phyloP scores from a whole-genome alignment of 1,284 basidiomycete genomes.

The Cryptococcus jaspeensis region DNA sequence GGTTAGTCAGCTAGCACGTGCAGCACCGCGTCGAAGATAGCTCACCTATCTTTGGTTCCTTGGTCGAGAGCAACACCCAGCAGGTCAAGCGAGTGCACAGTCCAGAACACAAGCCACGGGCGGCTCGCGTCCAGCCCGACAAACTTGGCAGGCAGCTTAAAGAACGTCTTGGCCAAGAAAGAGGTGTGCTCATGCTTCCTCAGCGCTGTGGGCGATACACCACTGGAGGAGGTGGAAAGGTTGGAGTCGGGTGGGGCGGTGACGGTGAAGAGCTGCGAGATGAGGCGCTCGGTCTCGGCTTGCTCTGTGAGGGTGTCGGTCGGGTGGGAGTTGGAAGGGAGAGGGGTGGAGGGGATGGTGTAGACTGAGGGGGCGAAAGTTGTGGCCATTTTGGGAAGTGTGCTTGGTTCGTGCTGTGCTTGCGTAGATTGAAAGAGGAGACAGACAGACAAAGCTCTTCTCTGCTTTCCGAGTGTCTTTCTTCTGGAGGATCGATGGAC shows the following conservation, averaged over 20 bases:
- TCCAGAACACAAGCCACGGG: constrained; percentile 92
- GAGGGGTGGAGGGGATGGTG: constrained; percentile 23
- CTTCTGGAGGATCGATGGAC: no score
- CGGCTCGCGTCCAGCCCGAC: constrained; percentile 84
- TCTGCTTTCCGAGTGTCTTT: no score
- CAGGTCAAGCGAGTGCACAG: constrained; percentile 72
- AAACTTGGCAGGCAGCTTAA: constrained; percentile 65
- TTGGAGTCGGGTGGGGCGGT: constrained; percentile 27
- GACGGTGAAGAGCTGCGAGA: constrained; percentile 56
- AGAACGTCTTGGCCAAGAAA: constrained; percentile 41
- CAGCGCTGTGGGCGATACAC: constrained; percentile 17
- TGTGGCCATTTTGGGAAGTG: background rate
- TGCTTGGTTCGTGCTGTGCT: no score
- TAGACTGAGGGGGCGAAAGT: constrained; percentile 36
- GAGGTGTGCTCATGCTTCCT: constrained; percentile 37
- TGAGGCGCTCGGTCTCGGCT: constrained; percentile 64
- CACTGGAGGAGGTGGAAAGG: constrained; percentile 20
- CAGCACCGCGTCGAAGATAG: constrained; percentile 5
- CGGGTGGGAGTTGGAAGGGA: constrained; percentile 56
- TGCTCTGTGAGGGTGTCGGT: constrained; percentile 67
- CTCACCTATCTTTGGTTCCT: constrained; percentile 67
- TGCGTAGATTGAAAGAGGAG: no score
- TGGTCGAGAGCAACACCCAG: constrained; percentile 76
- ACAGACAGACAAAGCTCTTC: no score
- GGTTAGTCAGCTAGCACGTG: background rate